Percentiles rank a stretch among this genome's conserved stretches.
Conservation (phyloP, 306 rosid species). For the Lupinus albus region DNA sequence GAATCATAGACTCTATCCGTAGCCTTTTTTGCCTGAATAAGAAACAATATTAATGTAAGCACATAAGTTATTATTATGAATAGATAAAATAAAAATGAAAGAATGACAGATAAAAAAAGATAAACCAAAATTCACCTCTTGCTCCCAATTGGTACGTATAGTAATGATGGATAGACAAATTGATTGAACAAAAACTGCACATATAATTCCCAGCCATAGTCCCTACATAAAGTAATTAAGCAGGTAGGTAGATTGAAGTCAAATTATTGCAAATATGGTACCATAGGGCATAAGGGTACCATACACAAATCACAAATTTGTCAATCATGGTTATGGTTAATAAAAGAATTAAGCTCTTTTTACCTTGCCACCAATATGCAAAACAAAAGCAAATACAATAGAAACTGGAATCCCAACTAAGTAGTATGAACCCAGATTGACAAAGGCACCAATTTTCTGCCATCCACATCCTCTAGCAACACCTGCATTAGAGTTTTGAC, state of each 20-base stretch:
- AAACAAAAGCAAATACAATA: constrained; percentile 57
- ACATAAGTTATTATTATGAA: constrained; percentile 4
- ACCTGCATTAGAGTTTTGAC: constrained; percentile 50
- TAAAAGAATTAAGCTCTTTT: not conserved
- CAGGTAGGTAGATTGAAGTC: not conserved
- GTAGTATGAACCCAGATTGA: constrained; percentile 76
- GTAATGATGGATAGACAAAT: constrained; percentile 50
- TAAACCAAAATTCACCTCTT: constrained; percentile 50
- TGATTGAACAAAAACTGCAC: constrained; percentile 69
- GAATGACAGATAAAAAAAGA: not conserved
- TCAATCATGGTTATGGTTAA: no score
- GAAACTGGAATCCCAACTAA: constrained; percentile 71
- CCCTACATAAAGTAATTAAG: constrained; percentile 48
- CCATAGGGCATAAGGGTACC: not conserved
- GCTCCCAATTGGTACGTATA: constrained; percentile 66
- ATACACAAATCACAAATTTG: no score
- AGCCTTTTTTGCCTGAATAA: constrained; percentile 51
- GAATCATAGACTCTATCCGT: constrained; percentile 58
- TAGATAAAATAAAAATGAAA: not conserved
- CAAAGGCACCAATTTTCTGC: constrained; percentile 83
- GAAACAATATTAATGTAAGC: not conserved
- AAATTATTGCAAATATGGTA: not conserved
- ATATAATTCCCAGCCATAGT: constrained; percentile 73
- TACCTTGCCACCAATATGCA: constrained; percentile 74
- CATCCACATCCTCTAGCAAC: constrained; percentile 81